These are phyloP conservation scores for Corymbia calophylla DNA, from an alignment of 441 rosid species.

Conservation along the genomic window DNA sequence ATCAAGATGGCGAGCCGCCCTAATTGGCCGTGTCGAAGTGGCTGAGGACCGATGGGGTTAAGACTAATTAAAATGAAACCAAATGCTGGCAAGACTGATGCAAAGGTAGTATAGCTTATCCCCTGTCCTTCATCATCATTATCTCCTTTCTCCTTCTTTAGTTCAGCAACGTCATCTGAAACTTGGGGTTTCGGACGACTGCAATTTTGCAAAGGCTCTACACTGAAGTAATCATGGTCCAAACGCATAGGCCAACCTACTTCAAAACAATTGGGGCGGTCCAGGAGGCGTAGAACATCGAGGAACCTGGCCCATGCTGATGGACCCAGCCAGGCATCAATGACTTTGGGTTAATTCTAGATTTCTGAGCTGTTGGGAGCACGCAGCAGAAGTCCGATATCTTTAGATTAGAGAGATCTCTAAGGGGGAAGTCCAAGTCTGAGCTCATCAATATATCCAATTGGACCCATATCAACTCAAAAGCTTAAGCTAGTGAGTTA, in stretches of 20 bases:
- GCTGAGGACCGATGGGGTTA: too few species aligned
- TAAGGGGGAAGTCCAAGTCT: too few species aligned
- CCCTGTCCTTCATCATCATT: conserved; percentile 54
- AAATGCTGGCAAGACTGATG: conserved; percentile 1
- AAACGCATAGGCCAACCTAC: conserved; percentile 91
- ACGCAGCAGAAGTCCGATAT: too few species aligned
- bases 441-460: too few species aligned
- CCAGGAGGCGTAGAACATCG: background rate
- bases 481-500: too few species aligned
- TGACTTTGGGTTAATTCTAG: background rate
- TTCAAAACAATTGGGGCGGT: conserved; percentile 57
- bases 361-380: too few species aligned
- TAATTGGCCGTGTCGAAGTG: too few species aligned
- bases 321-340: background rate
- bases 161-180: conserved; percentile 4
- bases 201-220: conserved; percentile 18
- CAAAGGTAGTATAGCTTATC: conserved; percentile 21
- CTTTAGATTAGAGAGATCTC: too few species aligned
- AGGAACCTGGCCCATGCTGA: background rate
- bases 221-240: conserved; percentile 63
- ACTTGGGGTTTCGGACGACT: conserved; percentile 20
- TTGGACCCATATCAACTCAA: too few species aligned
- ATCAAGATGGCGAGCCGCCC: background rate
- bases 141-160: conserved; percentile 26
- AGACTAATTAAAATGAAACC: background rate